Evolutionary conservation across 2,329 filamentous ascomycete genomes (phyloP), one percentile per base, ranked within the genome.

Genomic region (Colletotrichum sp.): DNA sequence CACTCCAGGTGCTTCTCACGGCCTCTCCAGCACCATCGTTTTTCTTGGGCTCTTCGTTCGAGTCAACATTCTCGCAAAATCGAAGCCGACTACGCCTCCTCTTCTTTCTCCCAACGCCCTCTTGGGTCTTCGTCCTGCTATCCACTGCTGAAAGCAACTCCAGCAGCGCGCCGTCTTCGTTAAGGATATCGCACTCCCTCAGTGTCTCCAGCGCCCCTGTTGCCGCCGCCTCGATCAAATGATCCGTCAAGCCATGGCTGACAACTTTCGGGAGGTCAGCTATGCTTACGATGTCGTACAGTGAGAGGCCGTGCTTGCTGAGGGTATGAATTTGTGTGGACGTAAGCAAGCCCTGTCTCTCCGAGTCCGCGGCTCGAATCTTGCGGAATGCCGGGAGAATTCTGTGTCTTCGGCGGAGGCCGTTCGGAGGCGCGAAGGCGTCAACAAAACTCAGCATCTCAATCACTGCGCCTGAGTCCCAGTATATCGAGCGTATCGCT

Each of bases 381-480:
- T 75, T 75, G 31, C 73, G 71, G 47, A 75, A 69, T 27, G 58
- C 54, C 36, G 63, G 55, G 16, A 72, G 18, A 31, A 29, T 16
- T 13, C 33, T 58, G 33, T 33, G 69, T 38, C 55, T 34, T n/a
- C 6, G 71, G 16, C 36, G 67, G 36, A 21, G 31, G 21, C 34
- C 43, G 29, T 61, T 36, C n/a, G 47, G 8, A 34, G 33, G 15
- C 13, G 9, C 29, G 43, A 31, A 21, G 33, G 21, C 34, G 67
- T 73, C 71, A 16, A 72, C 51, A 18, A 70, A 27, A 47, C n/a
- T 57, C 6, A 73, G 67, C 66, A 70, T 70, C 54, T 70, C 71
- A 31, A 55, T 61, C 24, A 74, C 51, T 9, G 58, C 9, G 18
- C 43, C 31, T 21, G 73, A 55, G 27, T 57, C 43, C 73, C 73